Conservation (phyloP, 1,284 basidiomycete genomes). For the Pascua sp. region DNA sequence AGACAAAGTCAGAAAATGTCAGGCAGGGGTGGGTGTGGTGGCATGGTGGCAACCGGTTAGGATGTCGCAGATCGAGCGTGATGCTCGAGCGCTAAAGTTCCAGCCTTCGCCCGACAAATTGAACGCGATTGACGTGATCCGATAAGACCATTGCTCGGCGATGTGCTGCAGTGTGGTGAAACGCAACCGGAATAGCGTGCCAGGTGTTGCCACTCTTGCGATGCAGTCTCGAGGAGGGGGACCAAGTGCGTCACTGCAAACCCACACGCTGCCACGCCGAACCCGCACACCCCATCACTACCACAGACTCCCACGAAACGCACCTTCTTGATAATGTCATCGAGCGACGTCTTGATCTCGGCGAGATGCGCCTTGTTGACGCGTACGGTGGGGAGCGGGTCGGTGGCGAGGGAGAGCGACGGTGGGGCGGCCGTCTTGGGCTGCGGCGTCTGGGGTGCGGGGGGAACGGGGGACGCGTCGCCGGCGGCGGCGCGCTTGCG, state of each 20-base stretch:
- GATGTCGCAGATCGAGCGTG: too few species aligned
- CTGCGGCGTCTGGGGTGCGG: background rate
- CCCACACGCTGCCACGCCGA: background rate
- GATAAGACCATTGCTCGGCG: too few species aligned
- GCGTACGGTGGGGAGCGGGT: conserved; percentile 56
- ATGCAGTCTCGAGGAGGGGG: background rate
- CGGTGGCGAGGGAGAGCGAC: conserved; percentile 24
- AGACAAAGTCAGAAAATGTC: background rate
- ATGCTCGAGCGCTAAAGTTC: too few species aligned
- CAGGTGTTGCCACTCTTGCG: background rate
- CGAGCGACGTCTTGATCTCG: conserved; percentile 84
- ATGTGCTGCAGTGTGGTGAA: too few species aligned
- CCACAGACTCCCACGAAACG: conserved; percentile 39
- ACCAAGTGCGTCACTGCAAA: background rate
- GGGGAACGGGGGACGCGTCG: background rate
- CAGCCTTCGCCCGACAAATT: too few species aligned
- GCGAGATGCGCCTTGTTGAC: conserved; percentile 76
- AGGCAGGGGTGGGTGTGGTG: background rate
- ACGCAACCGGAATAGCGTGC: too few species aligned
- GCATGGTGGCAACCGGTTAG: background rate
- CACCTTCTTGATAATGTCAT: conserved; percentile 84
- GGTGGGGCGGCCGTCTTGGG: background rate
- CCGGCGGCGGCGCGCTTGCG: background rate
- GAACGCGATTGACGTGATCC: too few species aligned
- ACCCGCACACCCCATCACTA: background rate